A percentile compares a stretch with the other conserved stretches of the same genome.
phyloP scores from a whole-genome alignment of 306 rosid genomes.

The Cicer arietinum region DNA sequence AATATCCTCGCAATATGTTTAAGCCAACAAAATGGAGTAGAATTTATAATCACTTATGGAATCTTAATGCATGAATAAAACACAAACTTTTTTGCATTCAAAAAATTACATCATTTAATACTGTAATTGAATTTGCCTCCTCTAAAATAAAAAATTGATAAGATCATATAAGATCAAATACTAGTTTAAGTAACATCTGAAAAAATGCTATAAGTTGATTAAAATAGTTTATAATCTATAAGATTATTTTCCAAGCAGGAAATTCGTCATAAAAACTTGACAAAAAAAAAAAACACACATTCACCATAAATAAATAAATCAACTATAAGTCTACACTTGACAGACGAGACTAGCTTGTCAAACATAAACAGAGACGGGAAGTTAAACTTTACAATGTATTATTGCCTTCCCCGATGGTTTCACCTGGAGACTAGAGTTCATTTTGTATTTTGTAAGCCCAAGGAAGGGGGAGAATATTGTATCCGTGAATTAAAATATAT shows the following conservation, averaged over 20 bases:
- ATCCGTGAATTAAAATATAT: neutral
- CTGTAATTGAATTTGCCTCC: no score
- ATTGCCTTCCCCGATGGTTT: neutral
- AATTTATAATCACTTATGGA: neutral
- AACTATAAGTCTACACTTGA: neutral
- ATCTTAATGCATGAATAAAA: neutral
- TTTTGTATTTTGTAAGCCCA: neutral
- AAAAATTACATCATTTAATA: neutral
- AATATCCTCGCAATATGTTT: neutral
- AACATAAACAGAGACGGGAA: neutral
- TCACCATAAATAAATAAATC: neutral
- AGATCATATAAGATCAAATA: neutral
- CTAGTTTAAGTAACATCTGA: neutral
- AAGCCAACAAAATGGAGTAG: neutral
- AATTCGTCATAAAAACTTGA: neutral
- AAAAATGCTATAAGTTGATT: neutral
- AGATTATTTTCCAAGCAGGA: neutral
- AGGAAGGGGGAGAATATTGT: neutral
- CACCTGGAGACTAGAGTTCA: constrained; percentile 14
- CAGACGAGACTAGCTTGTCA: neutral
- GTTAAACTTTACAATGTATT: neutral
- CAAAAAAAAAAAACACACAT: neutral
- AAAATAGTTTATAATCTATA: neutral
- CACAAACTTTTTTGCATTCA: neutral
- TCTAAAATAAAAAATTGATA: no score